Evolutionary conservation across 1,284 basidiomycete species (phyloP).

Genomic region (Caloboletus firmus): DNA sequence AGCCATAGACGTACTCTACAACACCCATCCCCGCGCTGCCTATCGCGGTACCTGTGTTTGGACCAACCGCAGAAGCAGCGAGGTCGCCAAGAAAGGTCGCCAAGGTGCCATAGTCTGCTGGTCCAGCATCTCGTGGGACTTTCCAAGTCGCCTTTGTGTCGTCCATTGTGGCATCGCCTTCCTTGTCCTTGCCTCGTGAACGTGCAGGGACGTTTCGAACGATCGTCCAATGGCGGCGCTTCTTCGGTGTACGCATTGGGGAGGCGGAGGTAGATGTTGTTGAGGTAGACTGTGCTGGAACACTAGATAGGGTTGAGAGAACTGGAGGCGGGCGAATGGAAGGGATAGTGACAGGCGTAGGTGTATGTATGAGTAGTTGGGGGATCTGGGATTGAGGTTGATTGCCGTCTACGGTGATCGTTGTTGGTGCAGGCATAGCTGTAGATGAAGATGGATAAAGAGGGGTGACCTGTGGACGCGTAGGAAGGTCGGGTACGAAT

Average conservation of each 20-base stretch:
- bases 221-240: conserved; percentile 44
- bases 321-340: conserved; percentile 16
- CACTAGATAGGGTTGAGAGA: conserved; percentile 14
- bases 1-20: conserved; percentile 27
- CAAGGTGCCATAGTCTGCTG: conserved; percentile 62
- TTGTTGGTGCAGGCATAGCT: background rate
- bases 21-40: background rate
- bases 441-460: conserved; percentile 48
- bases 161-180: conserved; percentile 43
- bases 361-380: background rate
- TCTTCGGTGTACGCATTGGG: conserved; percentile 12
- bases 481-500: conserved; percentile 56
- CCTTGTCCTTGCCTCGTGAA: conserved; percentile 52
- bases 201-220: conserved; percentile 41
- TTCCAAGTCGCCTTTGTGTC: conserved; percentile 40
- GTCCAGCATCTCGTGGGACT: conserved; percentile 49
- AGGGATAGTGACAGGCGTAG: conserved; percentile 17
- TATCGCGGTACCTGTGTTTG: background rate
- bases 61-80: conserved; percentile 26
- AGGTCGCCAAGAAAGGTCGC: conserved; percentile 42
- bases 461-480: conserved; percentile 55
- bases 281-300: background rate
- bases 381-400: conserved; percentile 4
- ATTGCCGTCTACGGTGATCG: background rate
- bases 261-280: conserved; percentile 2